Percentiles rank a stretch among this genome's conserved stretches.
Evolutionary conservation across 164 flowering plant species (phyloP).

Genomic region (Umbilicus rupestris): DNA sequence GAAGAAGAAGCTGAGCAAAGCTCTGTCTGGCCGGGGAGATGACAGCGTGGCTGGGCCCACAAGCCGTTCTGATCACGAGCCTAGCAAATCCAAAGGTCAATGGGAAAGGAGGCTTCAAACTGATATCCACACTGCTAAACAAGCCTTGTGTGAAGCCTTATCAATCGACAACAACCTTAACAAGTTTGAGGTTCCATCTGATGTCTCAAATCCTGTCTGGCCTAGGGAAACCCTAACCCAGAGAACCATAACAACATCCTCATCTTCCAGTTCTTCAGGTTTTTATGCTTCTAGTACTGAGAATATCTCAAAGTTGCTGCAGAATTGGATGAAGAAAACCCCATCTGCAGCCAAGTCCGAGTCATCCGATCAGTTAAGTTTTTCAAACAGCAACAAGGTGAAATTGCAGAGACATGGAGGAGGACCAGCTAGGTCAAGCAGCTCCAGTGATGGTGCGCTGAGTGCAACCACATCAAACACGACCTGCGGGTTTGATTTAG

Average conservation of each 20-base stretch:
- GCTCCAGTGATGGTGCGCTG: not conserved
- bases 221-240: not conserved
- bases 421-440: not conserved
- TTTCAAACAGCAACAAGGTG: not conserved
- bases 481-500: not conserved
- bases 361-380: not conserved
- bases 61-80: conserved; percentile 23
- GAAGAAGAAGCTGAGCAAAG: conserved; percentile 60
- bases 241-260: not conserved
- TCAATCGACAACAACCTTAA: conserved; percentile 43
- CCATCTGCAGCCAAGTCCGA: not conserved
- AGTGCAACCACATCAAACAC: conserved; percentile 2
- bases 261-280: not conserved
- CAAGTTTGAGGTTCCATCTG: conserved; percentile 7
- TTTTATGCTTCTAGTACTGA: conserved; percentile 66
- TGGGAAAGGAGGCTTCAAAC: conserved; percentile 98
- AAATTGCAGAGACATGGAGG: not conserved
- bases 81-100: conserved; percentile 46
- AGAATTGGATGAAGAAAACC: conserved; percentile 11
- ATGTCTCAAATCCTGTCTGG: conserved; percentile 3
- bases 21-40: conserved; percentile 18
- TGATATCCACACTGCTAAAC: conserved; percentile 67
- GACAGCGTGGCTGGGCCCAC: conserved; percentile 19
- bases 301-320: conserved; percentile 64
- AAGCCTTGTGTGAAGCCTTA: conserved; percentile 75